Conservation (phyloP, 805 yeast genomes). For the Suhomyces sp. region DNA sequence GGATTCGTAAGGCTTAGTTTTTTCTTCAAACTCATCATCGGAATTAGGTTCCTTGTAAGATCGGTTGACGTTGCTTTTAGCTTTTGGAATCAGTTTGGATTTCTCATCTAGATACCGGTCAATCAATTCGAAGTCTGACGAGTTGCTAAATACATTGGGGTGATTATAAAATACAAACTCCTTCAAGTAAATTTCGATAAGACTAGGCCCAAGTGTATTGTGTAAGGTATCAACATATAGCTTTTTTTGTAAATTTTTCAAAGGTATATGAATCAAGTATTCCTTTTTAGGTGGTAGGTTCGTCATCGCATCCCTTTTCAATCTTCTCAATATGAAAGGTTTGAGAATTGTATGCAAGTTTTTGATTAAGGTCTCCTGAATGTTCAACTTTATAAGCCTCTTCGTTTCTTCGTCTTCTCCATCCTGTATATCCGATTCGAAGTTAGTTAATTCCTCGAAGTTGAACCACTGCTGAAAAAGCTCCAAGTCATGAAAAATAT, state of each 20-base stretch:
- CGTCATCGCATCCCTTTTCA: slow-evolving; percentile 67
- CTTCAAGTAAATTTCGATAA: slow-evolving; percentile 46
- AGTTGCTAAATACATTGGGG: slow-evolving; percentile 13
- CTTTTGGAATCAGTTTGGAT: slow-evolving; percentile 5
- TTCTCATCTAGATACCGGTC: slow-evolving; percentile 43
- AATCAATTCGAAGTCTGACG: slow-evolving; percentile 25
- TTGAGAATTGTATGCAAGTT: slow-evolving; percentile 84
- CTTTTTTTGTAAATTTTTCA: slow-evolving; percentile 61
- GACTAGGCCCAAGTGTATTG: slow-evolving; percentile 41
- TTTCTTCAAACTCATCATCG: slow-evolving; percentile 28
- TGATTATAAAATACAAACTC: slow-evolving; percentile 50
- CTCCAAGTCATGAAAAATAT: slow-evolving; percentile 85
- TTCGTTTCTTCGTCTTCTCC: slow-evolving; percentile 42
- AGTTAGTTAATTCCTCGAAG: slow-evolving; percentile 55
- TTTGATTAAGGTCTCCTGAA: slow-evolving; percentile 53
- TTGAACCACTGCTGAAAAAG: slow-evolving; percentile 95
- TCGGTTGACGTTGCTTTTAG: slow-evolving; percentile 2
- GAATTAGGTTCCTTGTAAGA: slow-evolving; percentile 22
- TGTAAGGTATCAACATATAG: slow-evolving; percentile 55
- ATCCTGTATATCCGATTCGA: slow-evolving; percentile 16
- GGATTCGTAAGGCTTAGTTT: neutral
- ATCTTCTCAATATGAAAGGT: slow-evolving; percentile 81
- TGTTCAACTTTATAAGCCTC: slow-evolving; percentile 54
- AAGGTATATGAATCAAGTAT: slow-evolving; percentile 70
- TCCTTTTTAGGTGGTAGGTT: slow-evolving; percentile 87